Evolutionary conservation across 1,139 yeast genomes (phyloP).

Genomic region (Blastobotrys ciferrii): DNA sequence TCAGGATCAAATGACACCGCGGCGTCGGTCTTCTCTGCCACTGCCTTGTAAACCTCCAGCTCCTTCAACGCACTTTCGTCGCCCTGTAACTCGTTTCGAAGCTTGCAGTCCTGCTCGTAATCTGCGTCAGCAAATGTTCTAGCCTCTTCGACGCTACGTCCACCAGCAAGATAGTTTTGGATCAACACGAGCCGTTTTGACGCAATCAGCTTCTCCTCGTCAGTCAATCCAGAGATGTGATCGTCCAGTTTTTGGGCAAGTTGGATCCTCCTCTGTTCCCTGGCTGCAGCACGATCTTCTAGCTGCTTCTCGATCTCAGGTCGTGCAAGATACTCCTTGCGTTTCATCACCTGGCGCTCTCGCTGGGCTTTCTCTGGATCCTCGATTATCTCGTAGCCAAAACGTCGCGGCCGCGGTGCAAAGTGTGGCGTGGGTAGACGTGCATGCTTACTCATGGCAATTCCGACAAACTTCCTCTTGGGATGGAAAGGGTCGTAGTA

Average conservation of each 20-base stretch:
- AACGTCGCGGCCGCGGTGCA: slow-evolving; percentile 78
- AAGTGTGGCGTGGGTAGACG: slow-evolving; percentile 86
- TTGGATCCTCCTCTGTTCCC: slow-evolving; percentile 34
- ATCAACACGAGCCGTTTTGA: slow-evolving; percentile 43
- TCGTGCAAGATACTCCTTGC: slow-evolving; percentile 60
- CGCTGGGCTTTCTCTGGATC: slow-evolving; percentile 51
- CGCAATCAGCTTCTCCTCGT: slow-evolving; percentile 16
- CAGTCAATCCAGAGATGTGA: slow-evolving; percentile 35
- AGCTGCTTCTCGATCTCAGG: slow-evolving; percentile 47
- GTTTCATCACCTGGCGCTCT: slow-evolving; percentile 56
- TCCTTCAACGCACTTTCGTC: slow-evolving; percentile 23
- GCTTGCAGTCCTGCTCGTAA: slow-evolving; percentile 49
- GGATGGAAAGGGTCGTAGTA: slow-evolving; percentile 98
- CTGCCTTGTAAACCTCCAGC: slow-evolving; percentile 35
- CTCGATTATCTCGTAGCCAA: slow-evolving; percentile 63
- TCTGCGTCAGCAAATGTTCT: slow-evolving; percentile 58
- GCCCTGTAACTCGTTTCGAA: slow-evolving; percentile 45
- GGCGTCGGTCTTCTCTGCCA: slow-evolving; percentile 27
- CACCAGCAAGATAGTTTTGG: slow-evolving; percentile 48
- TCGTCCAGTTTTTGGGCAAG: slow-evolving; percentile 30
- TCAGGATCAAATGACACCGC: slow-evolving; percentile 28
- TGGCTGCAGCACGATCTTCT: slow-evolving; percentile 42
- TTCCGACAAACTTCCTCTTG: slow-evolving; percentile 83
- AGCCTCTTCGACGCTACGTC: slow-evolving; percentile 45
- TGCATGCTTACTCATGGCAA: slow-evolving; percentile 64